Conservation (phyloP, 805 yeast genomes). For the Candida sphagnicola region DNA sequence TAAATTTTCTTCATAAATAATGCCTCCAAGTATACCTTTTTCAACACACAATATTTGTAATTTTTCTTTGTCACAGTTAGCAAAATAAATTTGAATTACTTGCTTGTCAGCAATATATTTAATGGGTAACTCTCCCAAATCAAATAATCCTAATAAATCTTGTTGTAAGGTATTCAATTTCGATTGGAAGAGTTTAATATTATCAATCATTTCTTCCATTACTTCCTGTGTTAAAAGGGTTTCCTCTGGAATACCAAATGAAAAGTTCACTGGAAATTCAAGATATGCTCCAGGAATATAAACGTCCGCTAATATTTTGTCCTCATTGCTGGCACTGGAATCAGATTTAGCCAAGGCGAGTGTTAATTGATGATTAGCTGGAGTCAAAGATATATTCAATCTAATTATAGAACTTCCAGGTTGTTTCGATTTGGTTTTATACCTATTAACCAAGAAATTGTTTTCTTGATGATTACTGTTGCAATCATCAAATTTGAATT, state of each 20-base stretch:
- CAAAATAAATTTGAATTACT: conserved; percentile 58
- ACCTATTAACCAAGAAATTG: not conserved
- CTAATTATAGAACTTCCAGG: conserved; percentile 12
- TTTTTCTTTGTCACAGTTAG: conserved; percentile 59
- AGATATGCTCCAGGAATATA: conserved; percentile 25
- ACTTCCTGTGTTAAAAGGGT: conserved; percentile 30
- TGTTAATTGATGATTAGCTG: conserved; percentile 18
- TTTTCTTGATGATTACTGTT: not conserved
- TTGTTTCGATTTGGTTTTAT: not conserved
- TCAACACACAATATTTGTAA: conserved; percentile 57
- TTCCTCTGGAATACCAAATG: conserved; percentile 26
- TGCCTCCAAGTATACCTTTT: conserved; percentile 55
- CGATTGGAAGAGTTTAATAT: conserved; percentile 45
- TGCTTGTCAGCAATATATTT: conserved; percentile 38
- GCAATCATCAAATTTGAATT: not conserved
- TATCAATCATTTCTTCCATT: conserved; percentile 51
- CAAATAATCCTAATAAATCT: conserved; percentile 43
- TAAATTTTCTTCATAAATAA: conserved; percentile 34
- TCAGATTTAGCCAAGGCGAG: conserved; percentile 16
- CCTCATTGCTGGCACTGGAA: conserved; percentile 15
- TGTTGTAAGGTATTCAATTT: conserved; percentile 40
- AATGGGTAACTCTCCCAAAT: conserved; percentile 66
- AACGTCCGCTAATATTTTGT: conserved; percentile 11
- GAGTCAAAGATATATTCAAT: conserved; percentile 26
- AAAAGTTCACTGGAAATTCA: conserved; percentile 26